phyloP scores from a whole-genome alignment of 441 rosid species.

The Jatropha multifida region DNA sequence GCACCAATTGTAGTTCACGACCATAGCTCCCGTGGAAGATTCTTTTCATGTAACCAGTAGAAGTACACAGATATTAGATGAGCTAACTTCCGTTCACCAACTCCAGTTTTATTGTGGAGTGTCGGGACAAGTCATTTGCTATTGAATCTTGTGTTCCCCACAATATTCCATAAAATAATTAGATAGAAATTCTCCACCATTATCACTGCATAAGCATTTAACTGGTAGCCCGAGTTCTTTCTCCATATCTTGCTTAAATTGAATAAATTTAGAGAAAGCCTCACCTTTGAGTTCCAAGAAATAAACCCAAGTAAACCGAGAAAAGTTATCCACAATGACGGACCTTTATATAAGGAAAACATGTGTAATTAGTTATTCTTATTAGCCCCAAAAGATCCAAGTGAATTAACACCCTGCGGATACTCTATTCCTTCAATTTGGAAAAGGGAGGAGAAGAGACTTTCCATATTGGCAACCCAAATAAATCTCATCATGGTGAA shows the following conservation, averaged over 20 bases:
- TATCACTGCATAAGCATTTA: not conserved
- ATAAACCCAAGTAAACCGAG: not conserved
- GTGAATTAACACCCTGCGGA: not conserved
- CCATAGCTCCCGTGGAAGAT: not conserved
- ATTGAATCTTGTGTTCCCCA: not conserved
- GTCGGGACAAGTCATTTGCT: not conserved
- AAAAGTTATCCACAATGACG: not conserved
- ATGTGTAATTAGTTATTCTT: not conserved
- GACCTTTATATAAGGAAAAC: not conserved
- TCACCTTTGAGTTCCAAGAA: conserved; percentile 4
- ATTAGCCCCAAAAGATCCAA: not conserved
- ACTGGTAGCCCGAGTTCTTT: not conserved
- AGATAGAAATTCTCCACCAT: not conserved
- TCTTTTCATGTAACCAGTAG: not conserved
- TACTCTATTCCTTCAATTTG: not conserved
- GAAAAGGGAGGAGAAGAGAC: conserved; percentile 4
- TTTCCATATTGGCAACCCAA: conserved; percentile 4
- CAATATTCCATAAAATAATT: not conserved
- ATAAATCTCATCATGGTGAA: not conserved
- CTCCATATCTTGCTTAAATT: not conserved
- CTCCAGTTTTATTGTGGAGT: not conserved
- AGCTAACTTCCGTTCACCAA: not conserved
- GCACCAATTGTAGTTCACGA: no score
- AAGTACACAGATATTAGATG: not conserved
- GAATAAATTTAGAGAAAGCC: not conserved